These are phyloP conservation scores for Inga laurina DNA, from an alignment of 306 rosid species.

Conservation along the genomic window DNA sequence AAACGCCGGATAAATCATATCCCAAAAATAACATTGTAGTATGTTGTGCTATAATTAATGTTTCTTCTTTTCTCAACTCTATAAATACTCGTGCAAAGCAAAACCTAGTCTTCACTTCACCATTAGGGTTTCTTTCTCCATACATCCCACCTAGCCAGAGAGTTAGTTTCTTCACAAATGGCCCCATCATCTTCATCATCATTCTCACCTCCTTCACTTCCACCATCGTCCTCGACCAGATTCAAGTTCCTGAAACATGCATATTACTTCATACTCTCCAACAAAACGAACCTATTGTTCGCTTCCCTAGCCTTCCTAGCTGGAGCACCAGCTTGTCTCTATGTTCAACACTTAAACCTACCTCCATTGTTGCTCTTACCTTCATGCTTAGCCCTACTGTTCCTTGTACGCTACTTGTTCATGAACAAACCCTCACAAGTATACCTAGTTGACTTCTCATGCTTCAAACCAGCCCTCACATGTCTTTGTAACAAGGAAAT, in stretches of 20 bases:
- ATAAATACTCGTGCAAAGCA: neutral
- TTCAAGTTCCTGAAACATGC: constrained; percentile 8
- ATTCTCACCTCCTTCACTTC: neutral
- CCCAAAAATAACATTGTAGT: neutral
- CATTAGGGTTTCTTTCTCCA: neutral
- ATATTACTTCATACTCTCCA: neutral
- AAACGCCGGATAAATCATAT: neutral
- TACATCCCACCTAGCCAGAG: neutral
- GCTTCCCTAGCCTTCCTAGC: constrained; percentile 9
- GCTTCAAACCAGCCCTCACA: constrained; percentile 28
- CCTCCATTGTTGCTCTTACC: constrained; percentile 7
- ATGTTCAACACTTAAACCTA: neutral
- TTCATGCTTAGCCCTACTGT: neutral
- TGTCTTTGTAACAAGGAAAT: constrained; percentile 23
- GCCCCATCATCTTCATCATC: neutral
- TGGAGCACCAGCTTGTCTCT: constrained; percentile 5
- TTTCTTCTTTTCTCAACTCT: neutral
- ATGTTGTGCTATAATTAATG: neutral
- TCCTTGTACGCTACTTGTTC: neutral
- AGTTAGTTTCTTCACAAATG: neutral
- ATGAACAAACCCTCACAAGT: neutral
- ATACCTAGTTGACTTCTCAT: constrained; percentile 36
- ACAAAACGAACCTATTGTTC: neutral
- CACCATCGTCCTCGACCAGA: neutral
- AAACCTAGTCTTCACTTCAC: neutral